phyloP scores from a whole-genome alignment of 2,329 filamentous ascomycete species.

The Aspergillus bombycis region DNA sequence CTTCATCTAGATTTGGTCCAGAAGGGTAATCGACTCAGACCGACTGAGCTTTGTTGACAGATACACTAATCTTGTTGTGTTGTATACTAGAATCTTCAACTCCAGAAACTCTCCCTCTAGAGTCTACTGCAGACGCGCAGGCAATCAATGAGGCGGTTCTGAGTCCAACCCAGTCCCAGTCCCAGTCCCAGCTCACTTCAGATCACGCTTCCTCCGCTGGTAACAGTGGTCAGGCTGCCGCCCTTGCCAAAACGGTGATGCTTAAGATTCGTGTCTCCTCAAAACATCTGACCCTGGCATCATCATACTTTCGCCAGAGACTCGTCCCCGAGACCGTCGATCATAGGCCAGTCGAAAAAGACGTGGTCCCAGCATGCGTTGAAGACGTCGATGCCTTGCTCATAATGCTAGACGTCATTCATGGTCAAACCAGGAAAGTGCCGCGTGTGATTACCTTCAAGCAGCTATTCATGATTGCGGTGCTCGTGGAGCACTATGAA shows the following conservation, averaged over 20 bases:
- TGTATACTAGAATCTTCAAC: background rate
- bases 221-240: background rate
- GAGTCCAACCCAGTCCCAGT: background rate
- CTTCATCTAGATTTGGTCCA: background rate
- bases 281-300: conserved; percentile 10
- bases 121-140: background rate
- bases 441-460: conserved; percentile 44
- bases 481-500: conserved; percentile 49
- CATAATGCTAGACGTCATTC: conserved; percentile 51
- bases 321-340: background rate
- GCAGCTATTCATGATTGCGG: conserved; percentile 49
- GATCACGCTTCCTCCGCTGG: background rate
- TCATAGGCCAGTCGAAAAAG: background rate
- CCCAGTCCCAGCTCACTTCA: no score
- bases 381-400: conserved; percentile 43
- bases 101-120: background rate
- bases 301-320: background rate
- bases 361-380: background rate
- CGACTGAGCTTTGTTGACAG: background rate
- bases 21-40: background rate
- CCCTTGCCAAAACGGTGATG: background rate
- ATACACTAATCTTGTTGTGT: background rate
- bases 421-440: conserved; percentile 47
- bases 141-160: background rate
- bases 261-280: conserved; percentile 13